A percentile compares a stretch with the other conserved stretches of the same genome.
phyloP scores from a whole-genome alignment of 1,139 yeast species.

The Suhomyces atakaporum region DNA sequence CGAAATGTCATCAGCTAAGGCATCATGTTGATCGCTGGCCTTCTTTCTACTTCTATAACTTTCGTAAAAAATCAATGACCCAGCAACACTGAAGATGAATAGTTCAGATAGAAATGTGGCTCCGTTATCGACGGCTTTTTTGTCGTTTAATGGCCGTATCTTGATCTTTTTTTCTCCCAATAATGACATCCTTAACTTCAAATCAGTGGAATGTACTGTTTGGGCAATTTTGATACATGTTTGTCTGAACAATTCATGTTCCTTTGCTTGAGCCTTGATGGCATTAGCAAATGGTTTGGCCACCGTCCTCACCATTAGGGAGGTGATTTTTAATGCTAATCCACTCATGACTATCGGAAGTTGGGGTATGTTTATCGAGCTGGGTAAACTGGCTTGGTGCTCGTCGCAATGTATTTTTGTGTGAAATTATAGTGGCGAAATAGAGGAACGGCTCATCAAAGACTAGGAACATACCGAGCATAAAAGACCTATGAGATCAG shows the following conservation, averaged over 20 bases:
- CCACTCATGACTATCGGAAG: slow-evolving; percentile 41
- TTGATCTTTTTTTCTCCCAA: slow-evolving; percentile 59
- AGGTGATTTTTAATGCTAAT: slow-evolving; percentile 73
- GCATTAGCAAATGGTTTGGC: slow-evolving; percentile 81
- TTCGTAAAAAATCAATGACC: slow-evolving; percentile 74
- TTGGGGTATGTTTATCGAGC: background rate
- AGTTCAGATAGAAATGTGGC: slow-evolving; percentile 78
- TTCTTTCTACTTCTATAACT: slow-evolving; percentile 68
- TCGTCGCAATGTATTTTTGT: background rate
- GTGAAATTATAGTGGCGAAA: background rate
- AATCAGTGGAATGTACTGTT: slow-evolving; percentile 66
- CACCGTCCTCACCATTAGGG: slow-evolving; percentile 72
- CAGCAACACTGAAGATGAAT: slow-evolving; percentile 79
- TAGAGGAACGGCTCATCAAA: too few species aligned
- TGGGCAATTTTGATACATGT: slow-evolving; percentile 76
- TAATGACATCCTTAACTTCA: slow-evolving; percentile 60
- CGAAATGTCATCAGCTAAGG: slow-evolving; percentile 66
- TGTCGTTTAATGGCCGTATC: slow-evolving; percentile 80
- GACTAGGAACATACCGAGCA: too few species aligned
- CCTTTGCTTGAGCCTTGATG: slow-evolving; percentile 74
- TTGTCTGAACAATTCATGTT: slow-evolving; percentile 64
- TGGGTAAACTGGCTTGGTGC: background rate
- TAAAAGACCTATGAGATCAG: too few species aligned
- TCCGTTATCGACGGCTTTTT: slow-evolving; percentile 81
- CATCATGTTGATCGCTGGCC: slow-evolving; percentile 61